Percentiles rank a stretch among this genome's conserved stretches.
Conservation (phyloP, 2,329 filamentous ascomycete genomes). For the Aspergillus sp. region DNA sequence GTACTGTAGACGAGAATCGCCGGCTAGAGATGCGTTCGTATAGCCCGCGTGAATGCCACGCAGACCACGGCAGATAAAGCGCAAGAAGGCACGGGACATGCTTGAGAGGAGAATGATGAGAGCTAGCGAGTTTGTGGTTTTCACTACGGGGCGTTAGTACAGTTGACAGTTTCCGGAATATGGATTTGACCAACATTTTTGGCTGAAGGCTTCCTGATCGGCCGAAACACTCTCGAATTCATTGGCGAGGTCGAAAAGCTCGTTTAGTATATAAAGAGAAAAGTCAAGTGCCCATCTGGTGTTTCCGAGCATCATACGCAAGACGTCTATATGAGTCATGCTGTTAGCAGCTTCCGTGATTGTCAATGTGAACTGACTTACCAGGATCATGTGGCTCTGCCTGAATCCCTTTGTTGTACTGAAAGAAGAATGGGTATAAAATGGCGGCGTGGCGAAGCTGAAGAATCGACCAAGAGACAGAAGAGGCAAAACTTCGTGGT, state of each 20-base stretch:
- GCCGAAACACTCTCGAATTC: conserved; percentile 37
- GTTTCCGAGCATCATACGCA: conserved; percentile 71
- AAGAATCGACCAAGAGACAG: conserved; percentile 73
- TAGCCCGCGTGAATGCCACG: conserved; percentile 54
- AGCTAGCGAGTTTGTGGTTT: conserved; percentile 42
- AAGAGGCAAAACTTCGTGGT: conserved; percentile 66
- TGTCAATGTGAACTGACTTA: conserved; percentile 31
- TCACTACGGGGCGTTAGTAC: conserved; percentile 27
- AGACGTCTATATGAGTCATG: conserved; percentile 57
- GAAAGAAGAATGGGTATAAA: conserved; percentile 66
- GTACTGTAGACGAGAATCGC: conserved; percentile 47
- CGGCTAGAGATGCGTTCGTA: conserved; percentile 41
- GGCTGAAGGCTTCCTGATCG: conserved; percentile 39
- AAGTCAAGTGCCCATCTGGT: conserved; percentile 76
- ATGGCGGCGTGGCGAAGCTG: conserved; percentile 70
- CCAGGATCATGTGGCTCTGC: conserved; percentile 58
- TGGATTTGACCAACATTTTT: conserved; percentile 34
- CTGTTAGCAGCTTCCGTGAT: not conserved
- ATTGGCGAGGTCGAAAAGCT: conserved; percentile 51
- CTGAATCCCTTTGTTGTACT: conserved; percentile 60
- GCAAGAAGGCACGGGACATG: conserved; percentile 71
- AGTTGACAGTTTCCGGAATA: conserved; percentile 6
- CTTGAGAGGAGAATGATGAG: conserved; percentile 69
- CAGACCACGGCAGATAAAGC: conserved; percentile 67
- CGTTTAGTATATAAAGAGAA: conserved; percentile 58